phyloP scores from a whole-genome alignment of 805 yeast species.

The Metschnikowia henanensis region DNA sequence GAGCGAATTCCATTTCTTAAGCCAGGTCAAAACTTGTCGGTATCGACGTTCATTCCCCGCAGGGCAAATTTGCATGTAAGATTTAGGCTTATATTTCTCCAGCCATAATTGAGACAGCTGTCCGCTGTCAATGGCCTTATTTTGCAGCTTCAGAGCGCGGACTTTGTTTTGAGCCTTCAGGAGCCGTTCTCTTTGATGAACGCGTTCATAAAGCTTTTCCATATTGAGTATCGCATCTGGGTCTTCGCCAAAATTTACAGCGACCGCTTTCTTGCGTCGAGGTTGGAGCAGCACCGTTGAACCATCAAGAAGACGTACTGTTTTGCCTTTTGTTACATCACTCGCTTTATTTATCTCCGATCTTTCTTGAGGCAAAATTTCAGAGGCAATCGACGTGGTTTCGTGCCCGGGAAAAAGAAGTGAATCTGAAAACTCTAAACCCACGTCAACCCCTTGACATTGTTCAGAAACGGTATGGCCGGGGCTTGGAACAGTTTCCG shows the following conservation, averaged over 20 bases:
- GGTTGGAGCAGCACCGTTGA: conserved; percentile 13
- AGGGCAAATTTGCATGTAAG: conserved; percentile 38
- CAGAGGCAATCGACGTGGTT: neutral
- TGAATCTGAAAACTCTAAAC: conserved; percentile 4
- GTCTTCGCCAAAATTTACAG: conserved; percentile 6
- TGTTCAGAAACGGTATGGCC: neutral
- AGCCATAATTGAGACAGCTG: conserved; percentile 29
- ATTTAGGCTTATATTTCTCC: conserved; percentile 40
- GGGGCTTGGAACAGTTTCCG: neutral
- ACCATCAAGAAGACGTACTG: conserved; percentile 15
- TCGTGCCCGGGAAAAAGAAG: conserved; percentile 3
- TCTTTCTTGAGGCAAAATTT: neutral
- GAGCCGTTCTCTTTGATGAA: conserved; percentile 13
- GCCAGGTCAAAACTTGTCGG: conserved; percentile 40
- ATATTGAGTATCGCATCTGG: conserved; percentile 16
- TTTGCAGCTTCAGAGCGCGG: neutral
- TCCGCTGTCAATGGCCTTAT: neutral
- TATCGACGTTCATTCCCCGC: conserved; percentile 47
- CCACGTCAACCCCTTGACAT: neutral
- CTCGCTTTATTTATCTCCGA: neutral
- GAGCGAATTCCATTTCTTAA: conserved; percentile 36
- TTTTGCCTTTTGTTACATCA: conserved; percentile 3
- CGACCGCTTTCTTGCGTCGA: conserved; percentile 3
- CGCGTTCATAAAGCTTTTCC: conserved; percentile 19
- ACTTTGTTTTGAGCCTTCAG: conserved; percentile 7